A percentile compares a stretch with the other conserved stretches of the same genome.
These are phyloP conservation scores for Trametes coccinea DNA, from an alignment of 768 basidiomycete genomes.

Conservation along the genomic window DNA sequence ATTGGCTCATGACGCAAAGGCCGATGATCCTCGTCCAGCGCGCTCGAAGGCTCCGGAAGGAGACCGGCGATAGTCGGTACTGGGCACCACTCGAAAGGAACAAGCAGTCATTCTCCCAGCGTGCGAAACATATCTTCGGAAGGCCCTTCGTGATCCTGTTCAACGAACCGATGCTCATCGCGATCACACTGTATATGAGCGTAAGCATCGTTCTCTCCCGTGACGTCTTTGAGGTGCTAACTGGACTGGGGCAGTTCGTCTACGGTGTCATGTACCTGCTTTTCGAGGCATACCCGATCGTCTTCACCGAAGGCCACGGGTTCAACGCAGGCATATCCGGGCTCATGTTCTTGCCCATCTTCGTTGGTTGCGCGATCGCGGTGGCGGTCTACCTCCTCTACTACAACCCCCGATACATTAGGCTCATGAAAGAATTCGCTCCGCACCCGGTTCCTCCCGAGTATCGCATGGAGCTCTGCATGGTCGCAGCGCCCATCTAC, in stretches of 20 bases:
- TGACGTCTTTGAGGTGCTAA: background rate
- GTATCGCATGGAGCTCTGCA: slow-evolving; percentile 50
- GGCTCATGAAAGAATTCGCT: slow-evolving; percentile 42
- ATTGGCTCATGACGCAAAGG: too few relatives aligned
- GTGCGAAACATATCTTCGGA: slow-evolving; percentile 47
- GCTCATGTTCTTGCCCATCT: slow-evolving; percentile 63
- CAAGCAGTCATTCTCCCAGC: slow-evolving; percentile 41
- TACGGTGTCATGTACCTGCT: slow-evolving; percentile 64
- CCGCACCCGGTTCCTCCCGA: slow-evolving; percentile 66
- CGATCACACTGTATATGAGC: slow-evolving; percentile 60
- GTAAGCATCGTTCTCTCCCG: slow-evolving; percentile 33
- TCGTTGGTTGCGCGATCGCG: slow-evolving; percentile 42
- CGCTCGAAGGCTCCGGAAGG: slow-evolving; percentile 50
- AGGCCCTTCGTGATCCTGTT: slow-evolving; percentile 67
- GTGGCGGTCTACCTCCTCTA: slow-evolving; percentile 41
- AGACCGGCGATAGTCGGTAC: slow-evolving; percentile 52
- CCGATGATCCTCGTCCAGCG: slow-evolving; percentile 35
- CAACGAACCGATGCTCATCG: slow-evolving; percentile 68
- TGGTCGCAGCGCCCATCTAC: slow-evolving; percentile 54
- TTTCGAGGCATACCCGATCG: slow-evolving; percentile 65
- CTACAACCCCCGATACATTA: slow-evolving; percentile 53
- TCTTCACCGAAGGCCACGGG: slow-evolving; percentile 54
- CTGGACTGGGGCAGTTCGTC: slow-evolving; percentile 44
- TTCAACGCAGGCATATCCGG: slow-evolving; percentile 58
- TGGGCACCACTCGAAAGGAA: slow-evolving; percentile 55